Evolutionary conservation across 345 rosid species (phyloP).

Genomic region (Lepidium africanum): DNA sequence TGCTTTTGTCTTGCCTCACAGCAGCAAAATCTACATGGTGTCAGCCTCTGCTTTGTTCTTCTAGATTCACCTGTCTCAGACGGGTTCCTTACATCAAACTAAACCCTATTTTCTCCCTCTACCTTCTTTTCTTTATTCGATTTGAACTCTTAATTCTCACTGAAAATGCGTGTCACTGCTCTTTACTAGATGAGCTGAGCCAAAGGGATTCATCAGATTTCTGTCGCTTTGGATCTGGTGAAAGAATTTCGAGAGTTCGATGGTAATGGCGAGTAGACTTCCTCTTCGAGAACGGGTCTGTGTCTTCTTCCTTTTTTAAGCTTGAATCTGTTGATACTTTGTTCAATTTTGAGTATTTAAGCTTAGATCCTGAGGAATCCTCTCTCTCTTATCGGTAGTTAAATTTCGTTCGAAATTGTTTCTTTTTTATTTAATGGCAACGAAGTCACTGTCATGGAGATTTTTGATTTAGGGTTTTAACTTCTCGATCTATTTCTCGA

Average conservation of each 20-base stretch:
- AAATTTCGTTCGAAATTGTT: not conserved
- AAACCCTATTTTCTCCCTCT: slow-evolving; percentile 17
- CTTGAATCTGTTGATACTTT: not conserved
- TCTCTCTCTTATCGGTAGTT: not conserved
- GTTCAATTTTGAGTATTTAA: not conserved
- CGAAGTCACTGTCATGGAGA: not conserved
- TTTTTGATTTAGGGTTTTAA: slow-evolving; percentile 12
- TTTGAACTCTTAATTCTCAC: slow-evolving; percentile 5
- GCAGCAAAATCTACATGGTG: slow-evolving; percentile 36
- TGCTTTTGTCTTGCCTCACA: slow-evolving; percentile 18
- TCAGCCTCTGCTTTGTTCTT: slow-evolving; percentile 38
- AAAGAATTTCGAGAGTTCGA: not conserved
- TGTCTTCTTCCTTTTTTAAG: slow-evolving; percentile 1
- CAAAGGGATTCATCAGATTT: not conserved
- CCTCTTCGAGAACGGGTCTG: slow-evolving; percentile 66
- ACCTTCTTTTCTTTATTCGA: not conserved
- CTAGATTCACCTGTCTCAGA: slow-evolving; percentile 12
- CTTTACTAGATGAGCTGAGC: not conserved
- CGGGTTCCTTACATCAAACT: not conserved
- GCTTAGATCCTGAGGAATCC: not conserved
- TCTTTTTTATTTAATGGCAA: too few relatives aligned
- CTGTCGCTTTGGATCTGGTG: not conserved
- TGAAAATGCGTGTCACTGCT: not conserved
- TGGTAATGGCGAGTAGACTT: slow-evolving; percentile 31
- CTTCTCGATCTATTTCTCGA: not conserved